Percentiles rank a stretch among this genome's conserved stretches.
Evolutionary conservation across 495 filamentous ascomycete genomes (phyloP).

Genomic region (Bombardia bombarda): DNA sequence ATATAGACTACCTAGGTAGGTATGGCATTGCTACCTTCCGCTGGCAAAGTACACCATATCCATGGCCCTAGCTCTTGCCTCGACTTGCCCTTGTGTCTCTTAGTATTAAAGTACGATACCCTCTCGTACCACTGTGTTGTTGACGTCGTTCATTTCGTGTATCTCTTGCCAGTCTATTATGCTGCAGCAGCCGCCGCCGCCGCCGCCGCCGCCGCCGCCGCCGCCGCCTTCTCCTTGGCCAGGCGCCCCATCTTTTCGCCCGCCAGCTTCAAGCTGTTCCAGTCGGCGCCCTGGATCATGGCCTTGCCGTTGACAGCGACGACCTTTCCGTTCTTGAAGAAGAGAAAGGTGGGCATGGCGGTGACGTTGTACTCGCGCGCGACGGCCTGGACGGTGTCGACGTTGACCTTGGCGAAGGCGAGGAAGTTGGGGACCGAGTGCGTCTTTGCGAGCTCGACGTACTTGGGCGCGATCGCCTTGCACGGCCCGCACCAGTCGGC

Average conservation of each 20-base stretch:
- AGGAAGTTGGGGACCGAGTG: conserved; percentile 40
- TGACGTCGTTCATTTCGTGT: no score
- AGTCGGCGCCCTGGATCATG: conserved; percentile 23
- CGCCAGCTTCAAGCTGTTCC: conserved; percentile 11
- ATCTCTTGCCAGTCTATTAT: no score
- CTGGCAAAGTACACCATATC: no score
- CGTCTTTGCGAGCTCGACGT: conserved; percentile 40
- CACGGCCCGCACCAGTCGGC: conserved; percentile 65
- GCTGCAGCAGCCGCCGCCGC: no score
- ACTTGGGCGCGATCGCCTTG: conserved; percentile 56
- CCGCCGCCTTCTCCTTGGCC: conserved; percentile 20
- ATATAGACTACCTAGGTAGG: no score
- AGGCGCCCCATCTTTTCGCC: conserved; percentile 21
- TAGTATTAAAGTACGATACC: no score
- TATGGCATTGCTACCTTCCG: no score
- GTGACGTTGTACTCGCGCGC: conserved; percentile 40
- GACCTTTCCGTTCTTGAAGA: conserved; percentile 70
- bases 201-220: conserved; percentile 13
- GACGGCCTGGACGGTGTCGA: conserved; percentile 43
- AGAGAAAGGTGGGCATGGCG: conserved; percentile 81
- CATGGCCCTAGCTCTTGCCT: no score
- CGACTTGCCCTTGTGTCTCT: no score
- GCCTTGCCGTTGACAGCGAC: conserved; percentile 56
- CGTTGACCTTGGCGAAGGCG: conserved; percentile 53
- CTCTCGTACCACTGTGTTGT: no score